Evolutionary conservation across 129 eudicot species (phyloP).

Genomic region (Tanacetum coccineum): DNA sequence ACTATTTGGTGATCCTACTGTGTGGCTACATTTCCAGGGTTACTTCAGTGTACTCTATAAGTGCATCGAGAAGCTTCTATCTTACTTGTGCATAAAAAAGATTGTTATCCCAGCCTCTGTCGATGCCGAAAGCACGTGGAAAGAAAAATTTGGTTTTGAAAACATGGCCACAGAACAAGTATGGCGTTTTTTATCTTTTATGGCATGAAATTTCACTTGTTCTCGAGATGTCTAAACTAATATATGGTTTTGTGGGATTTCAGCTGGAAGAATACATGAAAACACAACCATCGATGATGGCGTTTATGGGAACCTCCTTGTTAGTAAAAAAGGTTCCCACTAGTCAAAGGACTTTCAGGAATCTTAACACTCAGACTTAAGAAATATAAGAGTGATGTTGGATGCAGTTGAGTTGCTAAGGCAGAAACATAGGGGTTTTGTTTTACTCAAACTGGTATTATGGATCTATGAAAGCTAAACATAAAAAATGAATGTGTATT

Average conservation of each 20-base stretch:
- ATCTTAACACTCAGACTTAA: too few species aligned
- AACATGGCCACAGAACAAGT: slow-evolving; percentile 44
- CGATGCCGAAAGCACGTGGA: slow-evolving; percentile 66
- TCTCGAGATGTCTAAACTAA: neutral
- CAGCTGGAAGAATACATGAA: slow-evolving; percentile 36
- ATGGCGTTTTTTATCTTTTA: neutral
- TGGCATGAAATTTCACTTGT: neutral
- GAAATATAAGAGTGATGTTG: too few species aligned
- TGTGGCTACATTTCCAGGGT: slow-evolving; percentile 44
- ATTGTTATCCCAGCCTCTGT: slow-evolving; percentile 79
- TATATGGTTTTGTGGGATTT: slow-evolving; percentile 18
- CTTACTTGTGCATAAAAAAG: slow-evolving; percentile 44
- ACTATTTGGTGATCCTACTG: neutral
- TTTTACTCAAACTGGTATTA: too few species aligned
- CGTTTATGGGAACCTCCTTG: neutral
- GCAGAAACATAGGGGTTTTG: too few species aligned
- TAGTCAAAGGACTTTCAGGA: neutral
- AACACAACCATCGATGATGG: neutral
- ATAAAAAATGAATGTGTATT: too few species aligned
- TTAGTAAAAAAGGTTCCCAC: neutral
- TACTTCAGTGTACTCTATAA: slow-evolving; percentile 57
- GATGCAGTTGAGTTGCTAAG: too few species aligned
- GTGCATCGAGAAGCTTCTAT: slow-evolving; percentile 67
- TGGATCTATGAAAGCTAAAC: too few species aligned
- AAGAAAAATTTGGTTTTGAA: slow-evolving; percentile 51